phyloP scores from a whole-genome alignment of 768 basidiomycete species.

The Kwoniella sp. region DNA sequence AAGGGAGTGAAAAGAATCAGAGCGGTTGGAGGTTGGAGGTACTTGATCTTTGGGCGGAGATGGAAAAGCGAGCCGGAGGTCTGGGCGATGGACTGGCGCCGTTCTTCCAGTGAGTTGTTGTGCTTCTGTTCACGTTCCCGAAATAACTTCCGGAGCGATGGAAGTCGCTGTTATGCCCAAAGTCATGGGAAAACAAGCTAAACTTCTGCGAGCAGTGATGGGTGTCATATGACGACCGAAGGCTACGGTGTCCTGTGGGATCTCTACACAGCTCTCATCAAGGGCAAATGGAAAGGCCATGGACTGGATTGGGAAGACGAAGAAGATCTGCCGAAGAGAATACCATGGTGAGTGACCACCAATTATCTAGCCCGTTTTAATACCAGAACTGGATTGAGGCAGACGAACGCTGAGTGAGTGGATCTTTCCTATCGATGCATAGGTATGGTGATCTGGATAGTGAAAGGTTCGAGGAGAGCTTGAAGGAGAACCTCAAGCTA shows the following conservation, averaged over 20 bases:
- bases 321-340: conserved; percentile 28
- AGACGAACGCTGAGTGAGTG: too few species aligned
- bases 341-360: conserved; percentile 27
- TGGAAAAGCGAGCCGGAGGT: conserved; percentile 28
- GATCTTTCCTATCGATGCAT: background rate
- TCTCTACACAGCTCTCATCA: conserved; percentile 19
- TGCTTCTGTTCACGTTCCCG: too few species aligned
- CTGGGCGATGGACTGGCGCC: conserved; percentile 18
- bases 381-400: too few species aligned
- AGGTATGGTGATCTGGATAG: conserved; percentile 8
- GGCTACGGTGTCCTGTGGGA: conserved; percentile 69
- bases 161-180: too few species aligned
- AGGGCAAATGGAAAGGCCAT: conserved; percentile 33
- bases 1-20: conserved; percentile 3
- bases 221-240: conserved; percentile 71
- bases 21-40: conserved; percentile 26
- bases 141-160: too few species aligned
- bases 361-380: too few species aligned
- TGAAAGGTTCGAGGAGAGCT: conserved; percentile 8
- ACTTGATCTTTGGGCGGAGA: conserved; percentile 30
- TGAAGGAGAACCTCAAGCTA: conserved; percentile 19
- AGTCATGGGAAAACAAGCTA: too few species aligned
- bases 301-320: conserved; percentile 43
- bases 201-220: conserved; percentile 60
- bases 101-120: conserved; percentile 18